Percentiles rank a stretch among this genome's conserved stretches.
phyloP scores from a whole-genome alignment of 768 basidiomycete genomes.

The Hericium rajendrae region DNA sequence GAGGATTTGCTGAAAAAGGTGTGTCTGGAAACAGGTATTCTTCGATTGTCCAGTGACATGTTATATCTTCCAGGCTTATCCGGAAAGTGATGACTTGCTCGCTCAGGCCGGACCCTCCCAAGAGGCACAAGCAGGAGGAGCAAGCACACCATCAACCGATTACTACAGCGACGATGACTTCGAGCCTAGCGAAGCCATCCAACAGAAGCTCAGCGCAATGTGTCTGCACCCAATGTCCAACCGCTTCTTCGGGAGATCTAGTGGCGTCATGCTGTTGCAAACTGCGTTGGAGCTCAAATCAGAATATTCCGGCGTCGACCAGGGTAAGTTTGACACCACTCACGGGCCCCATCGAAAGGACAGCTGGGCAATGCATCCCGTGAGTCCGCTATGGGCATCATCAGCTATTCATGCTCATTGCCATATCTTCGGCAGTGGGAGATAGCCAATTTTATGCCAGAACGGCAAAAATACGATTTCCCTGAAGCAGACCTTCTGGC shows the following conservation, averaged over 20 bases:
- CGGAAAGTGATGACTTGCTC: background rate
- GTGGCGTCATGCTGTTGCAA: conserved; percentile 5
- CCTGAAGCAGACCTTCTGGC: conserved; percentile 11
- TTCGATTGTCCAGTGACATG: background rate
- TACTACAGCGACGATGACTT: conserved; percentile 1
- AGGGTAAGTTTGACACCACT: background rate
- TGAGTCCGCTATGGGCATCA: background rate
- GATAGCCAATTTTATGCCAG: background rate
- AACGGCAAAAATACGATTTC: conserved; percentile 2
- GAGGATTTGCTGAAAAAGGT: conserved; percentile 11
- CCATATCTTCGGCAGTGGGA: conserved; percentile 6
- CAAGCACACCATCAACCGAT: background rate
- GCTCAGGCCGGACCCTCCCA: background rate
- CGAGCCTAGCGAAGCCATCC: background rate
- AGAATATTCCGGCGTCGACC: background rate
- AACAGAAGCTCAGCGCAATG: background rate
- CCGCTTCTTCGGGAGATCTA: conserved; percentile 15
- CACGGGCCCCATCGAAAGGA: conserved; percentile 1
- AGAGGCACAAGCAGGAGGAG: background rate
- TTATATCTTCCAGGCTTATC: background rate
- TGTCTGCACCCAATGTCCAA: background rate
- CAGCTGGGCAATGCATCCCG: conserved; percentile 8
- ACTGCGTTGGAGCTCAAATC: conserved; percentile 6
- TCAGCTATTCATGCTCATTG: background rate
- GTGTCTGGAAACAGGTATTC: background rate